Evolutionary conservation across 768 basidiomycete genomes (phyloP), one percentile per base, ranked within the genome.

Genomic region (Lactifluus hygrophoroides): DNA sequence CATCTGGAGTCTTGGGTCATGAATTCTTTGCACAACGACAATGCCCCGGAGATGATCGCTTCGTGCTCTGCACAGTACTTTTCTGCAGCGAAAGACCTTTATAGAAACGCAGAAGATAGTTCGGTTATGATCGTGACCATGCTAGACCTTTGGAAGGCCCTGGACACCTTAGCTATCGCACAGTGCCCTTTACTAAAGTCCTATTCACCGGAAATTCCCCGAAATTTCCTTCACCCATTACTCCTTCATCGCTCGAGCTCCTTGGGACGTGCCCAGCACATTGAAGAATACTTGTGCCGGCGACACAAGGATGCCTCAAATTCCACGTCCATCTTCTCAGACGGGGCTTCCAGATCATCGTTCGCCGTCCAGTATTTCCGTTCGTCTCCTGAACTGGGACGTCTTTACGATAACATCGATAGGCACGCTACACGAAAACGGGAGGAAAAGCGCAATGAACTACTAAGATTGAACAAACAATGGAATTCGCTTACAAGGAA

Each of bases 181-280:
- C 65, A 70, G 19, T 65, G 67, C 35, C 75, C 79, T 2, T 67
- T 80, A 9, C 65, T 82, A 3, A 44, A 40, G 0, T 66, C 73
- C 2, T 81, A 78, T 56, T 75, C 77, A 9, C 78, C 80, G 0
- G 78, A 77, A 57, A 65, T 81, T 0, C 71, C 76, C 1, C 37
- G 55, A 2, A 47, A 52, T 3, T 62, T 79, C 17, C 63, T 80
- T 14, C 69, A 77, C 28, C 60, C 71, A 0, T 70, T 82, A 19
- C 66, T 82, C 8, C 69, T 82, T 4, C 70, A 65, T 19, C 69
- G 68, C 57, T 51, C 66, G 5, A 25, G 21, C 21, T 27, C 38
- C 17, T 17, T 48, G 11, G 7, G 32, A 21, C 44, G 52, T 21
- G 45, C 53, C n/a, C 21, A n/a, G 16, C 19, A 2, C 7, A 47